Evolutionary conservation across 306 rosid species (phyloP).

Genomic region (Macrotyloma uniflorum): DNA sequence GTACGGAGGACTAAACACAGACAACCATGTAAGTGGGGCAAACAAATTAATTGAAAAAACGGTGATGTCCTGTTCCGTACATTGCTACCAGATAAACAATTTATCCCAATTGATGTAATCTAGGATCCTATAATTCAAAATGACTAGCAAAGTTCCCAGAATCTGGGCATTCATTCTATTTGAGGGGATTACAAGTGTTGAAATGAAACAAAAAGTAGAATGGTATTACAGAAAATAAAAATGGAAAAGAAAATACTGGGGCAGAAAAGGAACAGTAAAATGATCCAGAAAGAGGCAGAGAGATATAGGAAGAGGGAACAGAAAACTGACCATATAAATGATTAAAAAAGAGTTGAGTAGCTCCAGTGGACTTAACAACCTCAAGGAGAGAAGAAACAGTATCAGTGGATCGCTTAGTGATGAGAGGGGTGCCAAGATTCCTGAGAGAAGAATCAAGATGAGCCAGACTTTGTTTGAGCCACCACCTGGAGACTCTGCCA

Average conservation of each 20-base stretch:
- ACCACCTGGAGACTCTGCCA: conserved; percentile 90
- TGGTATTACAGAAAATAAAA: neutral
- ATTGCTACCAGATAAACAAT: neutral
- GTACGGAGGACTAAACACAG: neutral
- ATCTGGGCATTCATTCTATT: neutral
- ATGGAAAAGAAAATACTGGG: neutral
- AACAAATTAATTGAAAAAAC: neutral
- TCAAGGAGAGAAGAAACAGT: conserved; percentile 78
- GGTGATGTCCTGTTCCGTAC: neutral
- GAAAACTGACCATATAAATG: conserved; percentile 74
- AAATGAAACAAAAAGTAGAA: neutral
- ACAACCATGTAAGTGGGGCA: neutral
- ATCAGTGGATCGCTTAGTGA: conserved; percentile 74
- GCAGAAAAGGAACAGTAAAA: neutral
- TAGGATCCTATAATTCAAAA: neutral
- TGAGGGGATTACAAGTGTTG: neutral
- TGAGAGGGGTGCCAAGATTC: conserved; percentile 69
- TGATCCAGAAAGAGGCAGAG: neutral
- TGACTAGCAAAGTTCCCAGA: neutral
- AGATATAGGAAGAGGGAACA: neutral
- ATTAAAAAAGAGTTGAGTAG: conserved; percentile 81
- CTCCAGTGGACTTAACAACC: conserved; percentile 74
- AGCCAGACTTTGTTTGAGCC: conserved; percentile 87
- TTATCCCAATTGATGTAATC: conserved; percentile 24
- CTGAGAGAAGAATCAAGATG: conserved; percentile 76